Percentiles rank a stretch among this genome's conserved stretches.
Evolutionary conservation across 495 filamentous ascomycete species (phyloP).

Genomic region (Evansstolkia leycettana): DNA sequence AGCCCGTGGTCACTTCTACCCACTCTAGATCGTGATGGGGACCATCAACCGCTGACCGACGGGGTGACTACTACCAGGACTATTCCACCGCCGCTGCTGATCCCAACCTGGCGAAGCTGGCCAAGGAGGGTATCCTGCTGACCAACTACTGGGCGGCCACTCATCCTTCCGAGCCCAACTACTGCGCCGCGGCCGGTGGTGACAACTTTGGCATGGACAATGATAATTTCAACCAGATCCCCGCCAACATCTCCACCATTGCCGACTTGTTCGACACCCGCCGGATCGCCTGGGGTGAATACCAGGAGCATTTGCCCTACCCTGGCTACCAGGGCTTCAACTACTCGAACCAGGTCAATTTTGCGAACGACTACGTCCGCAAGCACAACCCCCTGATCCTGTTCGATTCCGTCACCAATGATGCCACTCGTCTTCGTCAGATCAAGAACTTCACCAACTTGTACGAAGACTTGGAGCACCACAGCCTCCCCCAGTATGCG

Average conservation of each 20-base stretch:
- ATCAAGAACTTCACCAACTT: slow-evolving; percentile 61
- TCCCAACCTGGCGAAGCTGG: slow-evolving; percentile 41
- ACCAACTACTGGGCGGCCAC: slow-evolving; percentile 51
- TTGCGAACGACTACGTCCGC: slow-evolving; percentile 57
- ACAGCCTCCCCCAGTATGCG: slow-evolving; percentile 56
- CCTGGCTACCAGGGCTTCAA: slow-evolving; percentile 51
- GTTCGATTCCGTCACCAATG: slow-evolving; percentile 43
- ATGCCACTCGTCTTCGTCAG: slow-evolving; percentile 37
- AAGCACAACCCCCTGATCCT: slow-evolving; percentile 62
- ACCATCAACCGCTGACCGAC: slow-evolving; percentile 1
- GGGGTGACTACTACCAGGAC: slow-evolving; percentile 27
- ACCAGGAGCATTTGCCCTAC: slow-evolving; percentile 58
- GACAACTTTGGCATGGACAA: slow-evolving; percentile 60
- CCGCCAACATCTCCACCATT: slow-evolving; percentile 50
- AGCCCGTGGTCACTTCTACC: too few species aligned
- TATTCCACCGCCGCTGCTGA: slow-evolving; percentile 37
- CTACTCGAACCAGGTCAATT: slow-evolving; percentile 30
- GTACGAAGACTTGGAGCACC: slow-evolving; percentile 38
- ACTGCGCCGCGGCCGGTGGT: slow-evolving; percentile 47
- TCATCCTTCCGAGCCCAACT: slow-evolving; percentile 63
- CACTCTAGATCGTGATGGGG: too few species aligned
- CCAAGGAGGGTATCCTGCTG: slow-evolving; percentile 47
- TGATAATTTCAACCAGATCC: slow-evolving; percentile 45
- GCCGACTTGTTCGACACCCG: slow-evolving; percentile 57
- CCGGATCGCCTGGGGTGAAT: slow-evolving; percentile 55